Evolutionary conservation across 768 basidiomycete species (phyloP).

Genomic region (Mycena alexandri): DNA sequence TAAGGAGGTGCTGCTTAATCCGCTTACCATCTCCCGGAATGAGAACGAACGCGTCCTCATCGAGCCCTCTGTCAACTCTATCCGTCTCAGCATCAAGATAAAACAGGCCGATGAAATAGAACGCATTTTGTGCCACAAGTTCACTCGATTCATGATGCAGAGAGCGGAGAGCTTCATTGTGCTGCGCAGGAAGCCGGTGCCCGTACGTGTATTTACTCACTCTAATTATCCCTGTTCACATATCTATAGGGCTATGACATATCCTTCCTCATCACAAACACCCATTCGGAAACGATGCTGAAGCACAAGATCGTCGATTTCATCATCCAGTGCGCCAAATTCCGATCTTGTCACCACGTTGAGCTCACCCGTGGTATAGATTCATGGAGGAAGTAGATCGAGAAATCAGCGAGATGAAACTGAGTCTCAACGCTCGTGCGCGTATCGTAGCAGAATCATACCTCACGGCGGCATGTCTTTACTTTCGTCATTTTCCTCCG

Average conservation of each 20-base stretch:
- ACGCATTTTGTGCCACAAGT: conserved; percentile 96
- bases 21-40: conserved; percentile 94
- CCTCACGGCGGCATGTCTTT: conserved; percentile 80
- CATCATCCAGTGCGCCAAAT: conserved; percentile 87
- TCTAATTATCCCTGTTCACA: neutral
- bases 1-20: conserved; percentile 94
- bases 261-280: conserved; percentile 97
- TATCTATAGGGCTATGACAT: conserved; percentile 93
- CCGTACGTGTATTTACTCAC: conserved; percentile 60
- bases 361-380: conserved; percentile 52
- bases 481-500: neutral
- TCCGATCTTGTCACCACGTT: conserved; percentile 15
- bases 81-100: conserved; percentile 97
- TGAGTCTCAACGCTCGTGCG: conserved; percentile 94
- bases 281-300: conserved; percentile 97
- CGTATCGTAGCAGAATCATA: conserved; percentile 98
- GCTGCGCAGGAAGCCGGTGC: conserved; percentile 92
- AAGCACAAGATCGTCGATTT: conserved; percentile 99
- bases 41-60: conserved; percentile 98
- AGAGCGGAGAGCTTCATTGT: conserved; percentile 98
- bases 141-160: conserved; percentile 99
- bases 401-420: conserved; percentile 99
- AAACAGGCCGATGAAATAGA: conserved; percentile 99
- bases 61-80: conserved; percentile 97
- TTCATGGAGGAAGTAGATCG: conserved; percentile 99